Base-by-base conservation (phyloP, 1,139 yeast species). In the Hanseniaspora uvarum region DNA sequence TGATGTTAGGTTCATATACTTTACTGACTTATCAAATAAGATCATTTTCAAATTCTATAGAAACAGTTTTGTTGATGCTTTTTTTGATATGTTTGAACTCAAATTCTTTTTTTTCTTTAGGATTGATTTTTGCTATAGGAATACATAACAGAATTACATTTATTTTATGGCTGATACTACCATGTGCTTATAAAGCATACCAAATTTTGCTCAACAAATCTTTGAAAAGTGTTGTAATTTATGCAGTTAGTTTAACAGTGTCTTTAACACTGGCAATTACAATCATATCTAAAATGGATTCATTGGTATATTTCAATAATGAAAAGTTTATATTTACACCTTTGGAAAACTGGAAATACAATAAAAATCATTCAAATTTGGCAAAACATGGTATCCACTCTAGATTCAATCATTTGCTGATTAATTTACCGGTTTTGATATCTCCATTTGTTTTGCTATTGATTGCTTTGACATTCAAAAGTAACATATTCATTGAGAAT, bases 101-200 rank as follows among this genome's bases (percentile, higher is more conserved):
- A 44, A 46, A 52, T 68, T 12, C 69, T 46, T 63, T 71, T 59
- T 55, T 69, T 19, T 23, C 72, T 33, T 61, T 83, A 8, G 96
- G 94, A 0, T 56, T 69, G 0, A 54, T 84, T 0, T 62, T 80
- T 1, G 72, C 83, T 0, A 56, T 88, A 33, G 98, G 97, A 0
- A 59, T 79, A 0, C 92, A 89, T 70, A 92, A 88, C 65, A 72
- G 98, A 60, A 77, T 88, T 39, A 87, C 97, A 0, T 89, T 89
- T 62, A 76, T 82, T 0, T 84, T 83, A 0, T 92, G 86, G 70
- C 63, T 92, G 50, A 51, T 82, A 0, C 56, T 85, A 3, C 97
- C 97, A 1, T 61, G 78, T 1, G 19, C 6, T 59, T 62, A 54
- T 41, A 57, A 53, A 49, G 55, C 61, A 61, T 30, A 41, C 23